Evolutionary conservation across 2,329 filamentous ascomycete genomes (phyloP), one percentile per base, ranked within the genome.

Genomic region (Mycosphaerella arachidis): DNA sequence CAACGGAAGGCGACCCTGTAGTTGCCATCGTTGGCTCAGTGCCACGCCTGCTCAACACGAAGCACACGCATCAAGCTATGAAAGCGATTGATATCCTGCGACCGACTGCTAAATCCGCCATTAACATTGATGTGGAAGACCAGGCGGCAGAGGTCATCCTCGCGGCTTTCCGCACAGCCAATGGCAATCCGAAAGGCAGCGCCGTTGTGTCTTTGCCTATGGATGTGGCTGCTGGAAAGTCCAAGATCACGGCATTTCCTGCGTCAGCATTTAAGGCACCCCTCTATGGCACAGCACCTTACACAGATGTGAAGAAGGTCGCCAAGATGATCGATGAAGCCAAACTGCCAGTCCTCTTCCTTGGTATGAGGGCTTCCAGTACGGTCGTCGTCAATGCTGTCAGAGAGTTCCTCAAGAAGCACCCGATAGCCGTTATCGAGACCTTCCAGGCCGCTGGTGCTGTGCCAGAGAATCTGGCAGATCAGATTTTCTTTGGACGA

Each of bases 361-460:
- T 81, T 2, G 79, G 79, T 3, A 75, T 77, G 65, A 67, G 79
- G 51, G 76, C 78, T 4, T 75, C 76, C 6, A 75, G 74, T 53
- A 68, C 72, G 8, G 67, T 71, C 10, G 76, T 79, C 5, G 77
- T 81, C 3, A 68, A 64, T 1, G 75, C 75, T 1, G 75, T 80
- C 9, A 77, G 77, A 9, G 67, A 71, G 0, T 75, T 81, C 53
- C 71, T 80, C 8, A 65, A 67, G 7, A 75, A 73, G 51, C 73
- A 75, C 62, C 76, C 76, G 0, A 72, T 80, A 7, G 77, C 78
- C 1, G 77, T 80, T 1, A 73, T 81, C n/a, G 79, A 81, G 67
- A 81, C 79, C 0, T 81, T 81, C 67, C 78, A 81, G 67, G 79
- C 79, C 1, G 79, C 79, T 1, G 79, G 79, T 7, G 77, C 78